A percentile compares a stretch with the other conserved stretches of the same genome.
Conservation (phyloP, 257 asterid genomes). For the Scutellaria galericulata region DNA sequence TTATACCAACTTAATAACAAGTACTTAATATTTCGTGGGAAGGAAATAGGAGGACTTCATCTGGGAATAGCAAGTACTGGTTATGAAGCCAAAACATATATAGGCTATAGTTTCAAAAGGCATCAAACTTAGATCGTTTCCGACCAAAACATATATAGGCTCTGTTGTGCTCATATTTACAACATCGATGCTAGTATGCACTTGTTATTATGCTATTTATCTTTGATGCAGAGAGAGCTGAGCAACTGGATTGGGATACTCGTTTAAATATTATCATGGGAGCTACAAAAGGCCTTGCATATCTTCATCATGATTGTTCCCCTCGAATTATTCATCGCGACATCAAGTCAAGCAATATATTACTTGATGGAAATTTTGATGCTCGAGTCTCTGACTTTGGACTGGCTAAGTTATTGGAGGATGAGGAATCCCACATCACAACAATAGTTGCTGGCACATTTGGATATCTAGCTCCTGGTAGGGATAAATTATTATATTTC, state of each 20-base stretch:
- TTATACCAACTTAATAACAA: slow-evolving; percentile 10
- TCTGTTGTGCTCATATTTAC: slow-evolving; percentile 12
- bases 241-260: slow-evolving; percentile 92
- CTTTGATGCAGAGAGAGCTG: slow-evolving; percentile 69
- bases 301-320: slow-evolving; percentile 95
- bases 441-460: slow-evolving; percentile 98
- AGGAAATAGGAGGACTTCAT: slow-evolving; percentile 16
- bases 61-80: background rate
- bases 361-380: slow-evolving; percentile 86
- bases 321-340: slow-evolving; percentile 95
- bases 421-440: slow-evolving; percentile 95
- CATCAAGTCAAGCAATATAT: slow-evolving; percentile 91
- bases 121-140: slow-evolving; percentile 1
- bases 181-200: background rate
- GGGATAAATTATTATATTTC: slow-evolving; percentile 24
- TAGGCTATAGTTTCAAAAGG: background rate
- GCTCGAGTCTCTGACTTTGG: slow-evolving; percentile 98
- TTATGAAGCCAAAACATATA: background rate
- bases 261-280: slow-evolving; percentile 84
- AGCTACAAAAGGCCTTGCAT: slow-evolving; percentile 93
- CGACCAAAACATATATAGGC: slow-evolving; percentile 6
- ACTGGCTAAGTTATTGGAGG: slow-evolving; percentile 87
- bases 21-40: too few relatives aligned
- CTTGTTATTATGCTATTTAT: slow-evolving; percentile 27
- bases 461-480: slow-evolving; percentile 98